Conservation (phyloP, 768 basidiomycete species). For the Ramaria sp. region DNA sequence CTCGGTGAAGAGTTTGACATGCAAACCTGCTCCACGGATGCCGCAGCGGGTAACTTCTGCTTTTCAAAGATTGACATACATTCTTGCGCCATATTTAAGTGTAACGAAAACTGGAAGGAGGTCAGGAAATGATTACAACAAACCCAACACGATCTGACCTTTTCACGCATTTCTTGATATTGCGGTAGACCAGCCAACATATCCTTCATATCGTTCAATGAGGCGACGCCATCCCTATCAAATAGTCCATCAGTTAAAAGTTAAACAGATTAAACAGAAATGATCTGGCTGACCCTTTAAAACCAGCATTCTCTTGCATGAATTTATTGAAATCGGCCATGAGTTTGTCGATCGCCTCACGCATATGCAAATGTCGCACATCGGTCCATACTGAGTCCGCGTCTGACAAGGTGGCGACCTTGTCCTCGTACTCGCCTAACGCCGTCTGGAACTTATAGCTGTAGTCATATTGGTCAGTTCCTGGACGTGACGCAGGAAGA, state of each 20-base stretch:
- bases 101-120: slow-evolving; percentile 72
- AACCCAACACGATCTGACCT: slow-evolving; percentile 34
- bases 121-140: background rate
- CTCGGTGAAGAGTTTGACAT: background rate
- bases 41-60: slow-evolving; percentile 72
- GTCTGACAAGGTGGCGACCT: slow-evolving; percentile 78
- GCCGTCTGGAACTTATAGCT: slow-evolving; percentile 95
- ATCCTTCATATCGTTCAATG: slow-evolving; percentile 96
- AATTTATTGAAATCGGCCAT: slow-evolving; percentile 96
- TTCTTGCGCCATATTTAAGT: slow-evolving; percentile 95
- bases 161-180: slow-evolving; percentile 91
- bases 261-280: too few relatives aligned
- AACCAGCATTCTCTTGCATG: slow-evolving; percentile 87
- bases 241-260: background rate
- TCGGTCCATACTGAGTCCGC: slow-evolving; percentile 84
- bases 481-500: background rate
- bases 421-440: slow-evolving; percentile 76
- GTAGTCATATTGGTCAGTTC: background rate
- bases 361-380: slow-evolving; percentile 96
- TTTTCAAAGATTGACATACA: slow-evolving; percentile 92
- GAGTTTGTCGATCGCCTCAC: slow-evolving; percentile 93
- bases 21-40: slow-evolving; percentile 79
- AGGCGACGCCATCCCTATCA: slow-evolving; percentile 66
- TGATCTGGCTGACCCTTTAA: slow-evolving; percentile 62
- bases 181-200: slow-evolving; percentile 94